Conservation (phyloP, 1,284 basidiomycete species). For the Clitocybe nebularis region DNA sequence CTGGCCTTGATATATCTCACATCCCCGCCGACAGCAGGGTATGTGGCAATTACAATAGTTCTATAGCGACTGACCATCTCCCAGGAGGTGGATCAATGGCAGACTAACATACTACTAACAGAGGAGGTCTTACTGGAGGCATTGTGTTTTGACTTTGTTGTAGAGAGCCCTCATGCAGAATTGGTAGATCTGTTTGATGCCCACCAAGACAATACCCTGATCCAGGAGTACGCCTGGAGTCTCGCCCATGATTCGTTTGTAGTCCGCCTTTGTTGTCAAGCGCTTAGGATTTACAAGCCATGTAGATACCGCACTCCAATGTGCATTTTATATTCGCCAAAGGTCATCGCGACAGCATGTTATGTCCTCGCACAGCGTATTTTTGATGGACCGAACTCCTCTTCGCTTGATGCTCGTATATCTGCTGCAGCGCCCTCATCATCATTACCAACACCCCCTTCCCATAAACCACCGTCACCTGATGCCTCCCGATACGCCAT, state of each 20-base stretch:
- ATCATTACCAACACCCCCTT: slow-evolving; percentile 70
- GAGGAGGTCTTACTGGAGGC: slow-evolving; percentile 87
- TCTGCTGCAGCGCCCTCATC: slow-evolving; percentile 56
- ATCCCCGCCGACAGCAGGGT: slow-evolving; percentile 62
- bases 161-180: slow-evolving; percentile 78
- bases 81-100: slow-evolving; percentile 74
- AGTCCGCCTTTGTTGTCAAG: slow-evolving; percentile 7
- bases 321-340: slow-evolving; percentile 64
- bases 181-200: slow-evolving; percentile 65
- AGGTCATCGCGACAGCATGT: slow-evolving; percentile 69
- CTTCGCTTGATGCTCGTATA: slow-evolving; percentile 68
- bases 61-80: slow-evolving; percentile 8
- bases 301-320: slow-evolving; percentile 71
- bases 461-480: slow-evolving; percentile 67
- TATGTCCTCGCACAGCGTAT: slow-evolving; percentile 69
- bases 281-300: slow-evolving; percentile 5
- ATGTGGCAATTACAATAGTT: slow-evolving; percentile 18
- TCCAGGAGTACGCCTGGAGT: slow-evolving; percentile 78
- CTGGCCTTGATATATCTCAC: slow-evolving; percentile 49
- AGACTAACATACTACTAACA: slow-evolving; percentile 67
- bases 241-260: slow-evolving; percentile 82
- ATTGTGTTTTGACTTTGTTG: slow-evolving; percentile 88
- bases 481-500: slow-evolving; percentile 64
- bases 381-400: slow-evolving; percentile 65
- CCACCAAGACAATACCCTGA: slow-evolving; percentile 38